Conservation (phyloP, 208 protist species). For the Hexamita inflata region DNA sequence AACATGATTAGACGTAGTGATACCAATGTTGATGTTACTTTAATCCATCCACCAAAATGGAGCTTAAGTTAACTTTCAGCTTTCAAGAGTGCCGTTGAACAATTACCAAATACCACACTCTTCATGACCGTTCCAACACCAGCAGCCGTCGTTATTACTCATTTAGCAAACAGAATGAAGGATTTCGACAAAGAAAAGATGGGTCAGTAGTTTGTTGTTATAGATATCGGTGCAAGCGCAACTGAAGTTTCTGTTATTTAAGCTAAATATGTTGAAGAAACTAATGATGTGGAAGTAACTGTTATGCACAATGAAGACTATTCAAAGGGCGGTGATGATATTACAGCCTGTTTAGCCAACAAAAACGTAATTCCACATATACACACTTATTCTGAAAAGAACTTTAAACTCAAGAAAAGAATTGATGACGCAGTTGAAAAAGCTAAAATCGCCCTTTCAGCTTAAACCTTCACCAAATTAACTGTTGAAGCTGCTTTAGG, state of each 20-base stretch:
- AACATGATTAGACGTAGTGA: neutral
- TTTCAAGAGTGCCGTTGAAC: constrained; percentile 15
- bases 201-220: constrained; percentile 1
- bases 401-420: neutral
- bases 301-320: neutral
- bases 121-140: constrained; percentile 4
- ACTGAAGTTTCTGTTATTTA: constrained; percentile 14
- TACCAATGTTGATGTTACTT: neutral
- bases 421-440: neutral
- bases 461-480: neutral
- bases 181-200: neutral
- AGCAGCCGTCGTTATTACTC: neutral
- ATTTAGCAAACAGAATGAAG: neutral
- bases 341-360: neutral
- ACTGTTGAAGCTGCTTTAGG: neutral
- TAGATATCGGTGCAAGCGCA: neutral
- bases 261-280: neutral
- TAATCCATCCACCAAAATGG: neutral
- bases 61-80: neutral
- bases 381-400: neutral
- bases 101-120: neutral
- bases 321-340: neutral
- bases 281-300: neutral
- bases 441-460: constrained; percentile 14
- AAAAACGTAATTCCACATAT: neutral